Evolutionary conservation across 345 rosid genomes (phyloP).

Genomic region (Crucihimalaya himalaica): DNA sequence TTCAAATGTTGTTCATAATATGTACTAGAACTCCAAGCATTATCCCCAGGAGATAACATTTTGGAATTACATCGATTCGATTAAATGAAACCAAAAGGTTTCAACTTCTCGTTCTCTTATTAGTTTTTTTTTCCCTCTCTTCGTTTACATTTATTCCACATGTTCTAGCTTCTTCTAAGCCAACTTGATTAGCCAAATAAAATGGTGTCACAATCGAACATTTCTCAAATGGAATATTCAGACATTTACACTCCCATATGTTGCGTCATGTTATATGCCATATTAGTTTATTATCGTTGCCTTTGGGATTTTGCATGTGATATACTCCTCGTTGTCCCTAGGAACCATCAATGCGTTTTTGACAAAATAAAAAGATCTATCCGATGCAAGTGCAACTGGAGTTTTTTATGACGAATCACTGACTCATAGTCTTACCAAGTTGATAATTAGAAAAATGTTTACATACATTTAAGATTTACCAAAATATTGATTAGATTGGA

Average conservation of each 20-base stretch:
- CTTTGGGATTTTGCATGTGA: conserved; percentile 3
- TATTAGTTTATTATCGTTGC: conserved; percentile 21
- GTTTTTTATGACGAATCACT: neutral
- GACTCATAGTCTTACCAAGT: neutral
- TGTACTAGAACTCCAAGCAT: neutral
- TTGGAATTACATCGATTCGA: neutral
- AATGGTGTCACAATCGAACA: conserved; percentile 12
- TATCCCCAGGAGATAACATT: conserved; percentile 2
- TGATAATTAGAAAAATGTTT: neutral
- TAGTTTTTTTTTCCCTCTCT: neutral
- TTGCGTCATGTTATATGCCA: conserved; percentile 29
- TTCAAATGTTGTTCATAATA: neutral
- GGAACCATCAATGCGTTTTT: conserved; percentile 3
- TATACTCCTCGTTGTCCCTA: neutral
- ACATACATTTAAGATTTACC: neutral
- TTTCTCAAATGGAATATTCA: conserved; percentile 22
- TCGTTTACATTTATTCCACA: neutral
- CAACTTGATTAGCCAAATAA: conserved; percentile 26
- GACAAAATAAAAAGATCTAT: neutral
- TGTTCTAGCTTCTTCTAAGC: conserved; percentile 4
- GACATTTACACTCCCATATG: conserved; percentile 16
- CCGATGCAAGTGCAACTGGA: neutral
- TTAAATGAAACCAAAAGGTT: conserved; percentile 2
- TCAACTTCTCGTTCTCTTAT: conserved; percentile 1
- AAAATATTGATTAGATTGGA: neutral